phyloP scores from a whole-genome alignment of 305 asterid genomes.

The Fraxinus velutina region DNA sequence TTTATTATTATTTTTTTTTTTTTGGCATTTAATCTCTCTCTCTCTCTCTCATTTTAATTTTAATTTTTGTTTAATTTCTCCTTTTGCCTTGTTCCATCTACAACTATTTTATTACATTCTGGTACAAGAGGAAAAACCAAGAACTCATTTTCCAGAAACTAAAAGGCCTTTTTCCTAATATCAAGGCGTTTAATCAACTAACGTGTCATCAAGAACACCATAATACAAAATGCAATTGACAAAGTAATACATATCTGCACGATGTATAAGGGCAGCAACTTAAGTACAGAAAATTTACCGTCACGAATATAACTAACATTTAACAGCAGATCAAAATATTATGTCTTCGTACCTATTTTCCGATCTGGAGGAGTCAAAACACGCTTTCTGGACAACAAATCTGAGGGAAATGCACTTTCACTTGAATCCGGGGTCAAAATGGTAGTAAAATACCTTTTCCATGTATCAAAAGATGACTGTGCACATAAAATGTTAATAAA shows the following conservation, averaged over 20 bases:
- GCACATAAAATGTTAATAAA: constrained; percentile 19
- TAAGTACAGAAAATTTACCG: not conserved
- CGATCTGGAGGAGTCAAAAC: constrained; percentile 47
- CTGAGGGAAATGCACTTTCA: constrained; percentile 51
- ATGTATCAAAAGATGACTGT: constrained; percentile 33
- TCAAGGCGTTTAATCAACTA: not conserved
- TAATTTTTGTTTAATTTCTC: not conserved
- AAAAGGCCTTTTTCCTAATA: not conserved
- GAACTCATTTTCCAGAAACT: not conserved
- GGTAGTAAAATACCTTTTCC: constrained; percentile 48
- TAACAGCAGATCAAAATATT: not conserved
- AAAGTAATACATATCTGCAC: not conserved
- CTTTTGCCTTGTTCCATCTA: not conserved
- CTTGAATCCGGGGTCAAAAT: constrained; percentile 56
- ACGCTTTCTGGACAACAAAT: constrained; percentile 45
- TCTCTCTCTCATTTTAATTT: not conserved
- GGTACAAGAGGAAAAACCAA: not conserved
- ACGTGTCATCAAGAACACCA: not conserved
- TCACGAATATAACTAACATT: not conserved
- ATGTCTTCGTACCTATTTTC: constrained; percentile 46
- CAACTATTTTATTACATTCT: not conserved
- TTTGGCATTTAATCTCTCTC: not conserved
- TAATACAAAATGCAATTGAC: not conserved
- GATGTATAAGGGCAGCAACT: not conserved
- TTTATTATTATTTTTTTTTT: no score